Conservation (phyloP, 2,329 filamentous ascomycete species). For the Fusarium citri region DNA sequence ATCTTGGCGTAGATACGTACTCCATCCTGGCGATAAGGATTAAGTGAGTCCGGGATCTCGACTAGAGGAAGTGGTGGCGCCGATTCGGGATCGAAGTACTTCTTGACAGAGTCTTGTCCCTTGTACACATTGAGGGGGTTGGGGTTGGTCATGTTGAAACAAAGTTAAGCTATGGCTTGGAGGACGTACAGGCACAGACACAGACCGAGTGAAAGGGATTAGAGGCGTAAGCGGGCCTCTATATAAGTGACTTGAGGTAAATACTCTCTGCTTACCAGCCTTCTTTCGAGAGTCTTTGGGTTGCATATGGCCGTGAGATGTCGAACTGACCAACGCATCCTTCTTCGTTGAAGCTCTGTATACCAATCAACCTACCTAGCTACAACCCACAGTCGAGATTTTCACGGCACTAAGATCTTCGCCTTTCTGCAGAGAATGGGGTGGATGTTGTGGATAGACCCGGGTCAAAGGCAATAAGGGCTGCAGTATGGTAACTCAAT, state of each 20-base stretch:
- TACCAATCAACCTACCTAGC: constrained; percentile 10
- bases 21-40: constrained; percentile 67
- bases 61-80: constrained; percentile 70
- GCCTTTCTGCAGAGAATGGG: background rate
- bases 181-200: background rate
- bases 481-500: background rate
- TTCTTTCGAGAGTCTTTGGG: background rate
- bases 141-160: constrained; percentile 35
- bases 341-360: background rate
- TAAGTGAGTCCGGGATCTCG: constrained; percentile 67
- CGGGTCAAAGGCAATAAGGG: background rate
- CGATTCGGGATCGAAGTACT: constrained; percentile 70
- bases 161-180: background rate
- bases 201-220: background rate
- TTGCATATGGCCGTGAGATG: constrained; percentile 14
- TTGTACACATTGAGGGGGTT: constrained; percentile 66
- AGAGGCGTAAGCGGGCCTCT: background rate
- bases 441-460: background rate
- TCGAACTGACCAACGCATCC: background rate
- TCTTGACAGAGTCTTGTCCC: constrained; percentile 65
- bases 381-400: background rate
- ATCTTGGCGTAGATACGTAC: constrained; percentile 74
- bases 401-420: constrained; percentile 5
- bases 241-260: background rate
- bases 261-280: background rate